phyloP scores from a whole-genome alignment of 2,329 filamentous ascomycete genomes.

The Cladophialophora exuberans region DNA sequence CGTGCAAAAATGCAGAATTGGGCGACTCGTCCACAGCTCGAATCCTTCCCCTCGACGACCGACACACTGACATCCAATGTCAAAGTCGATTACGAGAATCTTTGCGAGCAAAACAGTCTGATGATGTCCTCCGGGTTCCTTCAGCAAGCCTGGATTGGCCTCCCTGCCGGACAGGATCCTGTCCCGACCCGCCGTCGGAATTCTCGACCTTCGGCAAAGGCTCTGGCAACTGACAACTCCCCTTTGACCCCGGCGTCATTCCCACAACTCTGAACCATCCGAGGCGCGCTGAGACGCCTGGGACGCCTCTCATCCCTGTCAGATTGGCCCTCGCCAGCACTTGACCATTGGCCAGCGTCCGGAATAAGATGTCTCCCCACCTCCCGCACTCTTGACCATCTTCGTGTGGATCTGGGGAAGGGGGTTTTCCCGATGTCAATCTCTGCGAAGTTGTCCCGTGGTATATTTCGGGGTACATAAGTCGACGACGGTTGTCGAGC shows the following conservation, averaged over 20 bases:
- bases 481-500: background rate
- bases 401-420: conserved; percentile 21
- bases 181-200: background rate
- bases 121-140: background rate
- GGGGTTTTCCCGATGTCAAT: conserved; percentile 25
- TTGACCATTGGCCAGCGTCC: background rate
- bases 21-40: too few species aligned
- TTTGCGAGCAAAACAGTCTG: conserved; percentile 23
- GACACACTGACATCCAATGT: background rate
- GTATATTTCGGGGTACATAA: background rate
- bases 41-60: background rate
- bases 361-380: conserved; percentile 1
- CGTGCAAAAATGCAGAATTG: background rate
- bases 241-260: too few species aligned
- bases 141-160: background rate
- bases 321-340: too few species aligned
- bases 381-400: background rate
- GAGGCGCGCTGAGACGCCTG: too few species aligned
- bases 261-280: too few species aligned
- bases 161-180: background rate
- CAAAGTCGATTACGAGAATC: conserved; percentile 14
- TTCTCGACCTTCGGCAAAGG: too few species aligned
- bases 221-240: too few species aligned
- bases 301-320: too few species aligned
- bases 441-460: background rate